Percentiles rank a stretch among this genome's conserved stretches.
Conservation (phyloP, 345 rosid species). For the Aegle marmelos region DNA sequence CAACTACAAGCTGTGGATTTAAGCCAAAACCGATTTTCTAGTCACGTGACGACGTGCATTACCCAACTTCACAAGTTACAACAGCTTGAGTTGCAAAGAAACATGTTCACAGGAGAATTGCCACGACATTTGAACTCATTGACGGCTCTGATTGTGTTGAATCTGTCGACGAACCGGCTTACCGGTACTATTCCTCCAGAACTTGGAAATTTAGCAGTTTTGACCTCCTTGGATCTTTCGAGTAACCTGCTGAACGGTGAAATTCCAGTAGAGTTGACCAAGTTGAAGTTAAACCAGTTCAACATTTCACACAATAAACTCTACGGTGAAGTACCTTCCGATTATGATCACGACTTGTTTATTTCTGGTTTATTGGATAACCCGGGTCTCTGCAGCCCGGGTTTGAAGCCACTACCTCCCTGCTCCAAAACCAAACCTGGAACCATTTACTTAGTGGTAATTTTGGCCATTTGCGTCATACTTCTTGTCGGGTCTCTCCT, state of each 20-base stretch:
- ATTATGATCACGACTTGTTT: slow-evolving; percentile 29
- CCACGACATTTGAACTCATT: slow-evolving; percentile 49
- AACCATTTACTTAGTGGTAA: slow-evolving; percentile 19
- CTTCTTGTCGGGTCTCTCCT: slow-evolving; percentile 35
- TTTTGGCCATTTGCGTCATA: slow-evolving; percentile 29
- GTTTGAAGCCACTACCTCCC: slow-evolving; percentile 38
- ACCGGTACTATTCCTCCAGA: slow-evolving; percentile 54
- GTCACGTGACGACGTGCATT: slow-evolving; percentile 47
- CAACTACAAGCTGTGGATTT: slow-evolving; percentile 32
- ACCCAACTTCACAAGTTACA: slow-evolving; percentile 45
- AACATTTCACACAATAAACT: slow-evolving; percentile 57
- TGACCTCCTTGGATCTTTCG: slow-evolving; percentile 58
- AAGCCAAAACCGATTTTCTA: slow-evolving; percentile 46
- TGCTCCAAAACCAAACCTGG: slow-evolving; percentile 38
- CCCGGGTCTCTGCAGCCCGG: slow-evolving; percentile 58
- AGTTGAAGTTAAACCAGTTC: slow-evolving; percentile 46
- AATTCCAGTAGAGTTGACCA: slow-evolving; percentile 51
- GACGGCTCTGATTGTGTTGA: slow-evolving; percentile 42
- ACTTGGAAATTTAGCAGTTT: slow-evolving; percentile 50
- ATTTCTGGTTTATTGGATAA: slow-evolving; percentile 53
- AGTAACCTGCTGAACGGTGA: slow-evolving; percentile 50
- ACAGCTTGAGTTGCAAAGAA: slow-evolving; percentile 49
- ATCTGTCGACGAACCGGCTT: slow-evolving; percentile 49
- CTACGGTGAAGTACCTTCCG: slow-evolving; percentile 51
- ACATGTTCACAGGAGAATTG: slow-evolving; percentile 47